phyloP scores from a whole-genome alignment of 2,329 filamentous ascomycete genomes.

The Teratosphaeria destructans region DNA sequence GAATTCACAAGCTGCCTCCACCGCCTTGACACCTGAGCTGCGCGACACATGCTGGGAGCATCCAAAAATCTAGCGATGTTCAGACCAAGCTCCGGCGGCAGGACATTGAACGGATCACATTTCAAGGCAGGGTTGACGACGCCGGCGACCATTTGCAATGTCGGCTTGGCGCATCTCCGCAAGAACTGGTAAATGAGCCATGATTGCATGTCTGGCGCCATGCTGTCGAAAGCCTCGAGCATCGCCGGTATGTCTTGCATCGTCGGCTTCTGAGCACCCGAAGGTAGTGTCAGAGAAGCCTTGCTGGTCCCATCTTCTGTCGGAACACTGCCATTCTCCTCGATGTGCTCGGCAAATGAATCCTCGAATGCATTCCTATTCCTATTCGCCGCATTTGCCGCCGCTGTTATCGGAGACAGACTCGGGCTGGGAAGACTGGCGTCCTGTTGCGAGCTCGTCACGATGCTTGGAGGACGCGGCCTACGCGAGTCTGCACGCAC shows the following conservation, averaged over 20 bases:
- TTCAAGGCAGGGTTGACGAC: slow-evolving; percentile 90
- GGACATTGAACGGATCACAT: slow-evolving; percentile 76
- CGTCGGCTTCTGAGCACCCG: slow-evolving; percentile 8
- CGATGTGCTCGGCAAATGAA: slow-evolving; percentile 23
- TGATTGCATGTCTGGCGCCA: slow-evolving; percentile 84
- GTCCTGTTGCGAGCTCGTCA: slow-evolving; percentile 68
- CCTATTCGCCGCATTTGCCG: slow-evolving; percentile 45
- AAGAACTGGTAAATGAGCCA: slow-evolving; percentile 97
- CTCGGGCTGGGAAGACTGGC: slow-evolving; percentile 90
- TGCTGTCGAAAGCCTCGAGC: slow-evolving; percentile 79
- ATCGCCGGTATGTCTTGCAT: slow-evolving; percentile 75
- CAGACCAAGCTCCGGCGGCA: slow-evolving; percentile 78
- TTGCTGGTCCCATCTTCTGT: too few species aligned
- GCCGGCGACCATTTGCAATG: slow-evolving; percentile 77
- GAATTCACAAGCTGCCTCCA: slow-evolving; percentile 87
- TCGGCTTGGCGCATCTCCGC: slow-evolving; percentile 75
- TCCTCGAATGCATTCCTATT: slow-evolving; percentile 22
- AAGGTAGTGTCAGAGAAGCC: neutral
- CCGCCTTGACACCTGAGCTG: slow-evolving; percentile 85
- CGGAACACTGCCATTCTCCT: slow-evolving; percentile 21
- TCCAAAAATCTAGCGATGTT: slow-evolving; percentile 84
- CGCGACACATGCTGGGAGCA: slow-evolving; percentile 73
- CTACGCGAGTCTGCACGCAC: slow-evolving; percentile 17
- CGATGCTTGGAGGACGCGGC: slow-evolving; percentile 41
- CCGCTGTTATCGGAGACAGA: slow-evolving; percentile 78